A percentile compares a stretch with the other conserved stretches of the same genome.
These are phyloP conservation scores for Boechera divaricarpa DNA, from an alignment of 345 rosid genomes.

Conservation along the genomic window DNA sequence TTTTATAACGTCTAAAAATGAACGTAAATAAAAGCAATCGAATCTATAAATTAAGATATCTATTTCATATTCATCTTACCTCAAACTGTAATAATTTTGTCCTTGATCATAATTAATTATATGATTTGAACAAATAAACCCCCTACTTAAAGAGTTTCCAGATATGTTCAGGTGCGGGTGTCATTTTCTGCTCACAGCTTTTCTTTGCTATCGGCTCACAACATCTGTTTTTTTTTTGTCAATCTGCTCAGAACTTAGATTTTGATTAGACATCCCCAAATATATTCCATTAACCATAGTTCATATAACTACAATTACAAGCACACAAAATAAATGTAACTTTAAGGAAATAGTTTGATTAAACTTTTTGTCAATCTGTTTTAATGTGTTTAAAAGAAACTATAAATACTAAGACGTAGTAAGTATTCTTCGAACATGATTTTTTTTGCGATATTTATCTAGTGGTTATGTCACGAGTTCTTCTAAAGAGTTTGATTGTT, in stretches of 20 bases:
- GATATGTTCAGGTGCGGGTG: conserved; percentile 31
- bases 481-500: neutral
- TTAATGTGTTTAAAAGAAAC: neutral
- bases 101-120: conserved; percentile 27
- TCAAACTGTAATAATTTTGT: neutral
- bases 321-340: neutral
- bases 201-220: conserved; percentile 20
- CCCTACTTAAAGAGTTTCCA: conserved; percentile 34
- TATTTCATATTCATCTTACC: neutral
- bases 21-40: neutral
- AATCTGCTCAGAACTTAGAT: neutral
- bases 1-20: neutral
- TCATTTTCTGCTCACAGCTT: conserved; percentile 33
- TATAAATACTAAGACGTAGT: neutral
- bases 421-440: neutral
- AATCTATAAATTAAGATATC: neutral
- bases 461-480: neutral
- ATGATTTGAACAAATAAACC: conserved; percentile 40
- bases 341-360: neutral
- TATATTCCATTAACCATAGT: conserved; percentile 22
- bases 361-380: too few relatives aligned
- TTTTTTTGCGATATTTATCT: neutral
- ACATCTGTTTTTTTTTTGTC: neutral
- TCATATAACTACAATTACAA: conserved; percentile 12
- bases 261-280: conserved; percentile 32